Base-by-base conservation (phyloP, 2,329 filamentous ascomycete species). In the Canariomyces notabilis region DNA sequence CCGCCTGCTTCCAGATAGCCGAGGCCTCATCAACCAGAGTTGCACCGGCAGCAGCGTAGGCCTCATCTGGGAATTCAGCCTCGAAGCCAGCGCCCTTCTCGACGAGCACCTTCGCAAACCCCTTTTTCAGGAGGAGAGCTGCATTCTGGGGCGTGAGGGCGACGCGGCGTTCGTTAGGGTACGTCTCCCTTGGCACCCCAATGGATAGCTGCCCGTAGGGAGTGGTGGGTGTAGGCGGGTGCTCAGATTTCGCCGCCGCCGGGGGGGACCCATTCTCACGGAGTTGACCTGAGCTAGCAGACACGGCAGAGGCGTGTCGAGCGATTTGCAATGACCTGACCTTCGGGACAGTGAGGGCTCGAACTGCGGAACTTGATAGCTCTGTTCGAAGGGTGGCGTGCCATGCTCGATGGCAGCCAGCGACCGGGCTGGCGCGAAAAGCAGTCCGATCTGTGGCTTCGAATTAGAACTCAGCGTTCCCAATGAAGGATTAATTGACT, bases 141-240 rank as follows among this genome's bases (percentile, higher is more conserved):
- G 89, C 87, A 69, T 95, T 95, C 53, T 87, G 80, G 1, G 89
- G 89, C 0, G 87, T 91, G 46, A 95, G 75, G 22, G 89, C 87
- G 12, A 95, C 89, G 41, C 89, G 85, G 34, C 85, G 82, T 69
- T 95, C 89, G 48, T 83, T 80, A 1, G 82, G 78, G 58, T 78
- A 89, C n/a, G 79, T 84, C 66, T 95, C 89, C 48, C 77, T 80
- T 12, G 88, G 88, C 4, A 93, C 79, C 48, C 89, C 89, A 38
- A 95, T 80, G 4, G 81, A 85, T 46, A 95, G 75, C 36, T 82
- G 72, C 16, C 76, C 70, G 64, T 89, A 94, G 0, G 88, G 86
- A 2, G 67, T 76, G 19, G 74, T 73, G 2, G 68, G 65, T 12
- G 74, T 73, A 2, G 68, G 65, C 12, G 74, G 60, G 14, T 63